Evolutionary conservation across 148 eudicot genomes (phyloP).

Genomic region (Simmondsia chinensis): DNA sequence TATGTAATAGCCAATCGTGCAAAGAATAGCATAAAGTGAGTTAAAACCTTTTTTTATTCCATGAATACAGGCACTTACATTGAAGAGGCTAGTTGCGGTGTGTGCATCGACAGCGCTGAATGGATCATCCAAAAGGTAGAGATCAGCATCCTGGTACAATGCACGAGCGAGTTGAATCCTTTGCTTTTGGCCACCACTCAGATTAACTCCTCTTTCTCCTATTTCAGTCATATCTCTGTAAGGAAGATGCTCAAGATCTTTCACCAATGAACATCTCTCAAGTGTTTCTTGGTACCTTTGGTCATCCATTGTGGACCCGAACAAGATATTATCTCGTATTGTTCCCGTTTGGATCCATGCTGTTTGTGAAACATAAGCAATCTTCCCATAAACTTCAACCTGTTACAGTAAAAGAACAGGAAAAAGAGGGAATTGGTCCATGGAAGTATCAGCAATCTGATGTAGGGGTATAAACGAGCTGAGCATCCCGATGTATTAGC

Average conservation of each 20-base stretch:
- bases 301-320: conserved; percentile 56
- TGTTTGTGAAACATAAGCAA: conserved; percentile 89
- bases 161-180: conserved; percentile 95
- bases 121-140: conserved; percentile 90
- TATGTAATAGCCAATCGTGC: too few species aligned
- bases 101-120: conserved; percentile 99
- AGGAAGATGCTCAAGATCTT: conserved; percentile 83
- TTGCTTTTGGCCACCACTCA: conserved; percentile 97
- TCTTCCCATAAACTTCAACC: conserved; percentile 61
- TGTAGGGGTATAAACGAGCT: too few species aligned
- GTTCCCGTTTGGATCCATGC: conserved; percentile 94
- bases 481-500: too few species aligned
- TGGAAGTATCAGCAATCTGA: not conserved
- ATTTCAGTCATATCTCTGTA: conserved; percentile 81
- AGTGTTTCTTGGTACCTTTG: conserved; percentile 59
- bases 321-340: conserved; percentile 69
- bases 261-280: conserved; percentile 56
- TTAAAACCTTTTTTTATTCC: too few species aligned
- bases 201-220: conserved; percentile 92
- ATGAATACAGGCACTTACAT: conserved; percentile 23
- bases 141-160: conserved; percentile 72
- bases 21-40: too few species aligned
- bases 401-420: conserved; percentile 15
- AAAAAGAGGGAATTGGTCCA: not conserved
- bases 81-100: conserved; percentile 79